These are phyloP conservation scores for Rhodotorula glutinis DNA, from an alignment of 1,284 basidiomycete genomes.

Conservation along the genomic window DNA sequence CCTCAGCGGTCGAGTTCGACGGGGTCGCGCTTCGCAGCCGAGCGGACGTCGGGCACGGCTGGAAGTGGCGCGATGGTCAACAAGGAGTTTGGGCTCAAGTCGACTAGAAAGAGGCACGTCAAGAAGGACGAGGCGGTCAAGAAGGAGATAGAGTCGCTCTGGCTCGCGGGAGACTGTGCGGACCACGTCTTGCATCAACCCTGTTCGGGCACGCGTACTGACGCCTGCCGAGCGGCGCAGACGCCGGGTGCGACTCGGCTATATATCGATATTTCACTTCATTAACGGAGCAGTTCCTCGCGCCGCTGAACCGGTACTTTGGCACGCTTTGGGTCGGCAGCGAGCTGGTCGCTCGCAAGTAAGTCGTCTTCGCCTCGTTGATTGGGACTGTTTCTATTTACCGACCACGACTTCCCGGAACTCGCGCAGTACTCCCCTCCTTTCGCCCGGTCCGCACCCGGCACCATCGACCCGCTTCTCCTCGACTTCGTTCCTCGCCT, in stretches of 20 bases:
- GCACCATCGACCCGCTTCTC: conserved; percentile 58
- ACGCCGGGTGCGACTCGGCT: conserved; percentile 59
- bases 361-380: too few species aligned
- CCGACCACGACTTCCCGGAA: conserved; percentile 42
- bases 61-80: conserved; percentile 34
- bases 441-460: conserved; percentile 56
- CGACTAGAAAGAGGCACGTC: conserved; percentile 77
- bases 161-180: conserved; percentile 36
- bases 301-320: conserved; percentile 88
- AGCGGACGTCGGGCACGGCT: not conserved
- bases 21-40: conserved; percentile 7
- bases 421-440: conserved; percentile 37
- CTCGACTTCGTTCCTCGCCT: conserved; percentile 70
- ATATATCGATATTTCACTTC: conserved; percentile 82
- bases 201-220: too few species aligned
- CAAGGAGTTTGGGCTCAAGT: conserved; percentile 62
- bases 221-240: too few species aligned
- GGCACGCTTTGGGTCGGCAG: conserved; percentile 51
- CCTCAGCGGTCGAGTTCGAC: conserved; percentile 13
- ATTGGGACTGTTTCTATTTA: too few species aligned
- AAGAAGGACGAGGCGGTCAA: conserved; percentile 63
- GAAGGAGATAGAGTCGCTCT: conserved; percentile 39
- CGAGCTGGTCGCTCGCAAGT: conserved; percentile 17
- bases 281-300: conserved; percentile 81
- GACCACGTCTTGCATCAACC: too few species aligned